Evolutionary conservation across 768 basidiomycete species (phyloP).

Genomic region (Leucocoprinus leucothites): DNA sequence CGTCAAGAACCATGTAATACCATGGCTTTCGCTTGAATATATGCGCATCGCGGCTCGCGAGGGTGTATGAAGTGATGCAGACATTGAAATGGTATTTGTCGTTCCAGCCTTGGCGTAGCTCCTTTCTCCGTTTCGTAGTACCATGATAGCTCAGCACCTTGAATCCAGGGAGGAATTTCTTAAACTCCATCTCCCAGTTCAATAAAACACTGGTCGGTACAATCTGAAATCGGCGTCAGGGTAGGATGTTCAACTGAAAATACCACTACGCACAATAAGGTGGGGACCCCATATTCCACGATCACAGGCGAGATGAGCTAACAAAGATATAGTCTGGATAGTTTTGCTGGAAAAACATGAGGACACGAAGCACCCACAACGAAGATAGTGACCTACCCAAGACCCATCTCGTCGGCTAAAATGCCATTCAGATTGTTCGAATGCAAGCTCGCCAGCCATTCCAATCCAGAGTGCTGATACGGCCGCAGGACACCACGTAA

Average conservation of each 20-base stretch:
- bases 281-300: slow-evolving; percentile 92
- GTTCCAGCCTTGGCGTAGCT: slow-evolving; percentile 88
- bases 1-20: slow-evolving; percentile 96
- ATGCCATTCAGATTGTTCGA: slow-evolving; percentile 79
- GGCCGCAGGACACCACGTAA: slow-evolving; percentile 87
- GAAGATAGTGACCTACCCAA: slow-evolving; percentile 59
- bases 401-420: slow-evolving; percentile 91
- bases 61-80: slow-evolving; percentile 91
- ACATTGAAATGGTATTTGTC: slow-evolving; percentile 90
- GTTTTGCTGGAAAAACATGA: slow-evolving; percentile 63
- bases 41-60: slow-evolving; percentile 87
- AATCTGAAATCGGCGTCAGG: slow-evolving; percentile 44
- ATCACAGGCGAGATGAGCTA: slow-evolving; percentile 91
- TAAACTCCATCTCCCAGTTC: slow-evolving; percentile 98
- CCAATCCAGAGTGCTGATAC: slow-evolving; percentile 90
- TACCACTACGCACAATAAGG: slow-evolving; percentile 57
- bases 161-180: slow-evolving; percentile 91
- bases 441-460: slow-evolving; percentile 92
- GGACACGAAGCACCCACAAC: neutral
- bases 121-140: slow-evolving; percentile 81
- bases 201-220: slow-evolving; percentile 91
- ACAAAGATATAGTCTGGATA: slow-evolving; percentile 91
- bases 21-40: slow-evolving; percentile 91
- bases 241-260: neutral
- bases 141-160: slow-evolving; percentile 89